A percentile compares a stretch with the other conserved stretches of the same genome.
These are phyloP conservation scores for Entelexis paramagnoliae DNA, from an alignment of 1,139 yeast species.

Conservation along the genomic window DNA sequence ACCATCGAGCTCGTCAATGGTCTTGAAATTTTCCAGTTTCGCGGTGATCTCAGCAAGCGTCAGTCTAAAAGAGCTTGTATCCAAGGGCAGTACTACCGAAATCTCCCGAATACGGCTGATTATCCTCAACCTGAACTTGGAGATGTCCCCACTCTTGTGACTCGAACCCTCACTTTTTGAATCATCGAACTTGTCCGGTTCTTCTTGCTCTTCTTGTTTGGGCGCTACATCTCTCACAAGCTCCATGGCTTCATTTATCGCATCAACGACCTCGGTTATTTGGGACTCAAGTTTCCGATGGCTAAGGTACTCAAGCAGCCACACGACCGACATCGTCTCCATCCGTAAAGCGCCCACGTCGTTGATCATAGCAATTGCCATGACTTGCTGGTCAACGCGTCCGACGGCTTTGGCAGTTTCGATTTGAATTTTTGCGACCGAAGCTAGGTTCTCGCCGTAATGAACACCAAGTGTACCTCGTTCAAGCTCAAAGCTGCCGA, in stretches of 20 bases:
- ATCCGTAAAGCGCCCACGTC: slow-evolving; percentile 8
- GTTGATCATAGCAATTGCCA: slow-evolving; percentile 12
- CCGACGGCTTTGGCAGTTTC: slow-evolving; percentile 9
- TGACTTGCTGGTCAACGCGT: slow-evolving; percentile 9
- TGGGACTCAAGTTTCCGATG: slow-evolving; percentile 12
- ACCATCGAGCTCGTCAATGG: slow-evolving; percentile 1
- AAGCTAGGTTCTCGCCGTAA: slow-evolving; percentile 12
- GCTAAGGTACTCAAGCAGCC: slow-evolving; percentile 20
- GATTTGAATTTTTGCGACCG: slow-evolving; percentile 15
- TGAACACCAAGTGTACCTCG: slow-evolving; percentile 17
- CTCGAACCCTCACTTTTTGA: neutral
- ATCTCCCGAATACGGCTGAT: slow-evolving; percentile 9
- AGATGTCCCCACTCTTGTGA: neutral
- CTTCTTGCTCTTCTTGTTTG: neutral
- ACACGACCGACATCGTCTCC: slow-evolving; percentile 23
- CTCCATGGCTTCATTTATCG: neutral
- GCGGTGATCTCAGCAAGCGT: slow-evolving; percentile 9
- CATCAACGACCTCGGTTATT: slow-evolving; percentile 1
- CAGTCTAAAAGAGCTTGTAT: slow-evolving; percentile 19
- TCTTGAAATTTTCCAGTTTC: slow-evolving; percentile 14
- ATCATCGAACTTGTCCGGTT: neutral
- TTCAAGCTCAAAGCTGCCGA: slow-evolving; percentile 14
- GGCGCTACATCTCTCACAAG: neutral
- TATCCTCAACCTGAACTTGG: slow-evolving; percentile 3
- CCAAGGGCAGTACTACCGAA: slow-evolving; percentile 18